phyloP scores from a whole-genome alignment of 106 monocot genomes.

The Dendrobium chrysotoxum region DNA sequence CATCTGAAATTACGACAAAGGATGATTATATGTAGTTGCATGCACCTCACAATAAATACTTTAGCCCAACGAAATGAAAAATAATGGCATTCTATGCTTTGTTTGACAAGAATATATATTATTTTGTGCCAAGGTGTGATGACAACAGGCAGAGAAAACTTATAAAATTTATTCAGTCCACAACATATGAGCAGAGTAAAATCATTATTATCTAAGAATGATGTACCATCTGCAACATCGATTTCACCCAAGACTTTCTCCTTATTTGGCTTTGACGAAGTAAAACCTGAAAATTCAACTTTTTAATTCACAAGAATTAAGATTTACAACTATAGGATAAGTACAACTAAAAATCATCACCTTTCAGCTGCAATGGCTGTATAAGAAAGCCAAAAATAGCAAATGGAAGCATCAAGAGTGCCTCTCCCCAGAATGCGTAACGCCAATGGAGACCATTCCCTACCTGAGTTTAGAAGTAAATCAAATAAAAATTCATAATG shows the following conservation, averaged over 20 bases:
- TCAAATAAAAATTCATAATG: not conserved
- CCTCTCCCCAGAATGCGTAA: conserved; percentile 81
- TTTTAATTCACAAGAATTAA: not conserved
- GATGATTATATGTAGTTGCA: not conserved
- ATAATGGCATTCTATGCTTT: not conserved
- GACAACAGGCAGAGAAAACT: not conserved
- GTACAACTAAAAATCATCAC: conserved; percentile 19
- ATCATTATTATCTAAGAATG: not conserved
- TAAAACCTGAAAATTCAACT: conserved; percentile 40
- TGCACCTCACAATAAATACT: not conserved
- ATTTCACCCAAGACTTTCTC: conserved; percentile 22
- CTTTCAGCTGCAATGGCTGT: conserved; percentile 85
- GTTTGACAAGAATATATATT: not conserved
- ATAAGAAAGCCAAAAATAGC: conserved; percentile 84
- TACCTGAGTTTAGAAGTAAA: conserved; percentile 41
- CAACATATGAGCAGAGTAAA: not conserved
- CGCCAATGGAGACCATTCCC: conserved; percentile 81
- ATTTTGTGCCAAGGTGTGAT: not conserved
- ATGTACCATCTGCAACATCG: conserved; percentile 18
- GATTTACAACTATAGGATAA: not conserved
- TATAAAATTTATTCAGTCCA: not conserved
- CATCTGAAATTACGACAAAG: not conserved
- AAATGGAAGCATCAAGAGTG: conserved; percentile 98
- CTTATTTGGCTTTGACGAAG: conserved; percentile 29
- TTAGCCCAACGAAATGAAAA: not conserved